A percentile compares a stretch with the other conserved stretches of the same genome.
Evolutionary conservation across 768 basidiomycete genomes (phyloP).

Genomic region (Russula earlei): DNA sequence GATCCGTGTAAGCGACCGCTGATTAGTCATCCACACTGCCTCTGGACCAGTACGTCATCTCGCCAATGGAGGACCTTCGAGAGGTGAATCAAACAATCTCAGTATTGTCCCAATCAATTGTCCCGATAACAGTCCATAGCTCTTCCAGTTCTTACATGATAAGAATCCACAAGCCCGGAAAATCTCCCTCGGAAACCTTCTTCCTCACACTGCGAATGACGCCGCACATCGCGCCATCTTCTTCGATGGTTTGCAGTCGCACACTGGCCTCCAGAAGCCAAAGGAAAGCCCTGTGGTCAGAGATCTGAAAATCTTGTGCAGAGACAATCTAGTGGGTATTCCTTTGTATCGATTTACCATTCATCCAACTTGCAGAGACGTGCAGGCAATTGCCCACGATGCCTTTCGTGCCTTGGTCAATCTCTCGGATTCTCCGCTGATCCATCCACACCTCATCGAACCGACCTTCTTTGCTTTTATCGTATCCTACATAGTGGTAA

Average conservation of each 20-base stretch:
- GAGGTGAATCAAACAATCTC: too few species aligned
- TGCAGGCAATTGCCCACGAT: constrained; percentile 83
- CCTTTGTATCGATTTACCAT: constrained; percentile 4
- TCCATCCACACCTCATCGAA: constrained; percentile 61
- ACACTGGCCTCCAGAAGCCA: constrained; percentile 44
- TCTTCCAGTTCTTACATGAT: constrained; percentile 78
- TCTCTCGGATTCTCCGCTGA: constrained; percentile 72
- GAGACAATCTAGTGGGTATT: constrained; percentile 69
- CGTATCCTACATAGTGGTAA: constrained; percentile 81
- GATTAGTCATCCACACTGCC: constrained; percentile 17
- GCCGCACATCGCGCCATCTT: constrained; percentile 70
- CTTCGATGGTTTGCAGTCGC: constrained; percentile 45
- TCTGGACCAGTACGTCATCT: neutral
- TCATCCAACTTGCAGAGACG: neutral
- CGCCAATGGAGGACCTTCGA: constrained; percentile 11
- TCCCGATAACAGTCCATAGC: constrained; percentile 30
- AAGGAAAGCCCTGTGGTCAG: constrained; percentile 62
- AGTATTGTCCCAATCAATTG: neutral
- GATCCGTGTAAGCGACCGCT: neutral
- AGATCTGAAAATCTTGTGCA: constrained; percentile 78
- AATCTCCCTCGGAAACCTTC: constrained; percentile 74
- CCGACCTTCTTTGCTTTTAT: constrained; percentile 67
- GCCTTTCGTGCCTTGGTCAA: constrained; percentile 92
- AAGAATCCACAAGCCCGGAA: constrained; percentile 81
- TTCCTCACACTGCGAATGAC: constrained; percentile 67